phyloP scores from a whole-genome alignment of 1,139 yeast genomes.

The Protomyces arabidopsidicola region DNA sequence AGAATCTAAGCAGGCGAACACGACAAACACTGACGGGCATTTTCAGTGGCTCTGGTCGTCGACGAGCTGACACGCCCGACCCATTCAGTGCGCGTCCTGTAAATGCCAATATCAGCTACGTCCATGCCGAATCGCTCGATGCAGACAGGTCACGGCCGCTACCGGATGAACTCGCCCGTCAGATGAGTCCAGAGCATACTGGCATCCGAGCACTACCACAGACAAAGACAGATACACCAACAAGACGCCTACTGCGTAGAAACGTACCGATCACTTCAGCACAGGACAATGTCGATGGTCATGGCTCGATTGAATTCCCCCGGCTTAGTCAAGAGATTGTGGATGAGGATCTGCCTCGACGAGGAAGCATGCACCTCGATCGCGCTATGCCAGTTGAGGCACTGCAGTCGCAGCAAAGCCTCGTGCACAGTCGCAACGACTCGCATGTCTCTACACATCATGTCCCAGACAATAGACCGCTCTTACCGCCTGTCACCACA shows the following conservation, averaged over 20 bases:
- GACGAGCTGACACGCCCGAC: neutral
- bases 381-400: slow-evolving; percentile 14
- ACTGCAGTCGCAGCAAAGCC: neutral
- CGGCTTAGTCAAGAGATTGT: slow-evolving; percentile 12
- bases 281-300: slow-evolving; percentile 18
- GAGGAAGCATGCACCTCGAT: slow-evolving; percentile 24
- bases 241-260: neutral
- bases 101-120: slow-evolving; percentile 12
- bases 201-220: neutral
- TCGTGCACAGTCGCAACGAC: neutral
- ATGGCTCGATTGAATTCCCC: slow-evolving; percentile 19
- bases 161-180: neutral
- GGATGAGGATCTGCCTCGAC: slow-evolving; percentile 13
- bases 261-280: slow-evolving; percentile 12
- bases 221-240: neutral
- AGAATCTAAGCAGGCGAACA: slow-evolving; percentile 14
- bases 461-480: neutral
- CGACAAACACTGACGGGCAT: slow-evolving; percentile 17
- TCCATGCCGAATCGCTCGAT: slow-evolving; percentile 7
- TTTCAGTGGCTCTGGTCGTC: slow-evolving; percentile 2
- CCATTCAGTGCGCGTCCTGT: neutral
- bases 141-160: neutral
- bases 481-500: neutral
- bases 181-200: neutral
- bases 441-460: neutral